phyloP scores from a whole-genome alignment of 805 yeast genomes.

The Candida boleticola region DNA sequence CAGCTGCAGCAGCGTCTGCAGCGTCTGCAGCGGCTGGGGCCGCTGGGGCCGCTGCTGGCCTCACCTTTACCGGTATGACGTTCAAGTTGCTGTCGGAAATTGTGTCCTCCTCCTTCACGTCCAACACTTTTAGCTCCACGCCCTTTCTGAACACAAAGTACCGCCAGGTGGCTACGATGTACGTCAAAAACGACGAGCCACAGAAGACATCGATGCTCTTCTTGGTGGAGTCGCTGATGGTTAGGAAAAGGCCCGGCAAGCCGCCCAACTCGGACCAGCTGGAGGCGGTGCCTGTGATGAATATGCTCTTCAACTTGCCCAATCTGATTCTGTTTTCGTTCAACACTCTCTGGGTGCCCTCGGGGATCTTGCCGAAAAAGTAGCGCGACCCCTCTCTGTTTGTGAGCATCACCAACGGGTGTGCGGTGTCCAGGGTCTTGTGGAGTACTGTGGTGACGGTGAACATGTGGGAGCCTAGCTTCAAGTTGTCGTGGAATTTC shows the following conservation, averaged over 20 bases:
- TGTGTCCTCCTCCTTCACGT: conserved; percentile 19
- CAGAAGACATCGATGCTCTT: conserved; percentile 54
- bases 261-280: conserved; percentile 87
- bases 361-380: conserved; percentile 77
- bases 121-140: conserved; percentile 44
- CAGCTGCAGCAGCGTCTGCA: neutral
- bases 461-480: conserved; percentile 38
- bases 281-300: conserved; percentile 68
- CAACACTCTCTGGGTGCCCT: conserved; percentile 79
- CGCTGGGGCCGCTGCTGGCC: neutral
- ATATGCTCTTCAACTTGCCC: conserved; percentile 60
- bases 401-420: conserved; percentile 54
- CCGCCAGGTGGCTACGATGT: conserved; percentile 78
- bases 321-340: conserved; percentile 58
- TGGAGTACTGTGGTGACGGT: conserved; percentile 53
- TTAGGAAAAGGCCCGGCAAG: conserved; percentile 81
- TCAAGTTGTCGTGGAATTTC: conserved; percentile 12
- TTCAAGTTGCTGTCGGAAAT: conserved; percentile 36
- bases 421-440: conserved; percentile 50
- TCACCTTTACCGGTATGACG: conserved; percentile 37
- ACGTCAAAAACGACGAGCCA: conserved; percentile 34
- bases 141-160: conserved; percentile 82
- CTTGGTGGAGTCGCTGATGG: conserved; percentile 76
- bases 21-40: neutral
- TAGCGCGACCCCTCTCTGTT: conserved; percentile 53